Conservation (phyloP, 768 basidiomycete genomes). For the Tylopilus sp. region DNA sequence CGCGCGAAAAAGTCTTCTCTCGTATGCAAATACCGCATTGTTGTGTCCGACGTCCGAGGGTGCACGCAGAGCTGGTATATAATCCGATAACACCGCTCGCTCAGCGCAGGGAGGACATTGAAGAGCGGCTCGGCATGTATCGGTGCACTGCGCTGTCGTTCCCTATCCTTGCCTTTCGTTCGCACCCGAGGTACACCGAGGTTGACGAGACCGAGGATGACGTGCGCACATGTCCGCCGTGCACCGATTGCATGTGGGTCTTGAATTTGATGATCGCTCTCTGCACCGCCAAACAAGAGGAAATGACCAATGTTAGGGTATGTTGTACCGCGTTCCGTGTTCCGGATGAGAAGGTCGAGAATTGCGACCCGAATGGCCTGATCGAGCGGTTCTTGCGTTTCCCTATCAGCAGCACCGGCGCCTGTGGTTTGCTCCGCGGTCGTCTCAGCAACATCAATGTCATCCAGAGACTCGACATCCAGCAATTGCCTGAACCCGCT, state of each 20-base stretch:
- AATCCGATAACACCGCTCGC: conserved; percentile 82
- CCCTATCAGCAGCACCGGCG: conserved; percentile 63
- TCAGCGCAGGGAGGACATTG: conserved; percentile 64
- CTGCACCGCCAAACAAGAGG: conserved; percentile 68
- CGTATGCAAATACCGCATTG: conserved; percentile 82
- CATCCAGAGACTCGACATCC: conserved; percentile 56
- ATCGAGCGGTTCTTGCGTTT: conserved; percentile 44
- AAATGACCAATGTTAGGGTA: conserved; percentile 89
- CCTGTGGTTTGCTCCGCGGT: conserved; percentile 63
- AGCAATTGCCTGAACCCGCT: conserved; percentile 73
- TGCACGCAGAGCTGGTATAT: conserved; percentile 88
- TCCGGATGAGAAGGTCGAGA: conserved; percentile 77
- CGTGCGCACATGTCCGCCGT: conserved; percentile 70
- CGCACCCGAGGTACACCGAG: conserved; percentile 62
- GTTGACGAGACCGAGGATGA: conserved; percentile 75
- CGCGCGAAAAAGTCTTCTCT: conserved; percentile 86
- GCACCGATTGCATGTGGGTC: conserved; percentile 76
- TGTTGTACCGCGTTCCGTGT: conserved; percentile 55
- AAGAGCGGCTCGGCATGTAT: conserved; percentile 50
- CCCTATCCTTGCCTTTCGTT: conserved; percentile 39
- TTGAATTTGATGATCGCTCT: conserved; percentile 63
- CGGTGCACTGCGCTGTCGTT: conserved; percentile 26
- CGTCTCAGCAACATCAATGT: conserved; percentile 57
- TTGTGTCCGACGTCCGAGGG: conserved; percentile 73
- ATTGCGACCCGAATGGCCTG: conserved; percentile 74